Base-by-base conservation (phyloP, 139 green algal species). In the Chlamydomonas sp. region DNA sequence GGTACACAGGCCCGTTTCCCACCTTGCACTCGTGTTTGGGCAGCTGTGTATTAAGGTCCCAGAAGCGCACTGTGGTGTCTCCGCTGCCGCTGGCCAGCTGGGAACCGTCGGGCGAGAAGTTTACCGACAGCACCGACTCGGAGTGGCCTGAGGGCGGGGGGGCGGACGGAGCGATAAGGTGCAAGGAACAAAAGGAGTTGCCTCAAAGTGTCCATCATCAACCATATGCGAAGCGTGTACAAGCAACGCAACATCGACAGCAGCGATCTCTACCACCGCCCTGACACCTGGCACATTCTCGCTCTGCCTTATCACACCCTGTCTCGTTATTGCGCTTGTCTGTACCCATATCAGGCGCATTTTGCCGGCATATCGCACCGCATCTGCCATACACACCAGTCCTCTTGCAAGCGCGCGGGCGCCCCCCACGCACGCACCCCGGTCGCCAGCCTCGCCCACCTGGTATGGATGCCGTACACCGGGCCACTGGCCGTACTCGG, bases 51-150 rank as follows among this genome's bases (percentile, higher is more conserved):
- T 93, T 91, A 10, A 99, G 91, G 91, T 99, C 95, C 98, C 98
- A 99, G 6, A 99, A 90, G 4, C 98, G 90, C 67, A 99, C 94
- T 0, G 95, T 99, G 18, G 94, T 97, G 93, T 99, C 98, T 0
- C 98, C 98, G 0, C 84, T 94, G 31, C 98, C 98, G 68, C 92
- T 98, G 31, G 95, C 96, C 68, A 99, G 92, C 69, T 90, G 89
- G 80, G 91, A 91, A 59, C 98, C 98, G 88, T 99, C 92, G 3
- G 97, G 97, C 62, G 92, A 97, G 94, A 99, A 99, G n/a, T 85
- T 73, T 0, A 99, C 96, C 4, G 92, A 91, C 64, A 99, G 95
- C 63, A 99, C 96, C 9, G 97, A 91, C 85, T 99, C 97, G 1
- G 95, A 92, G 88, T 99, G 98, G 1, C 97, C 97, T 87, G 80